Percentiles rank a stretch among this genome's conserved stretches.
Evolutionary conservation across 257 asterid genomes (phyloP).

Genomic region (Nyctanthes arbortristis): DNA sequence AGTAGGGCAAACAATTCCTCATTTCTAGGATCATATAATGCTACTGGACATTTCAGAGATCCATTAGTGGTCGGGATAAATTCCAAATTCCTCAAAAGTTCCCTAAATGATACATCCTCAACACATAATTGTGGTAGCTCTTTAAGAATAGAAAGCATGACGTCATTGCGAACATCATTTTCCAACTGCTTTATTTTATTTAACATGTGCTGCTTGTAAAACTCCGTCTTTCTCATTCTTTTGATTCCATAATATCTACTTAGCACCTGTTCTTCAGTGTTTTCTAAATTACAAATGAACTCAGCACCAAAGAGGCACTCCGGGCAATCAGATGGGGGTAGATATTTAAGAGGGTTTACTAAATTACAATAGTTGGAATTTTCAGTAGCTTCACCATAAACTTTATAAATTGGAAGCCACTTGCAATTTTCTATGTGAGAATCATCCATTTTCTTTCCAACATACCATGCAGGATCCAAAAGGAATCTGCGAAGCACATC

Average conservation of each 20-base stretch:
- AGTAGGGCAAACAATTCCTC: constrained; percentile 85
- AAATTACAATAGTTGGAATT: constrained; percentile 69
- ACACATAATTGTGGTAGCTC: constrained; percentile 81
- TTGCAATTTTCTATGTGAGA: constrained; percentile 81
- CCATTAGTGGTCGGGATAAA: constrained; percentile 77
- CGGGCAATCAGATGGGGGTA: constrained; percentile 76
- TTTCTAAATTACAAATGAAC: constrained; percentile 55
- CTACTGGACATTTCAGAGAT: constrained; percentile 58
- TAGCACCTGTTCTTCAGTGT: constrained; percentile 77
- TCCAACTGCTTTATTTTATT: constrained; percentile 54
- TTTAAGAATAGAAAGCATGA: constrained; percentile 80
- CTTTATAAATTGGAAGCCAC: constrained; percentile 83
- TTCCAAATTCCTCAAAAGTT: constrained; percentile 59
- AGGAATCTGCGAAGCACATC: constrained; percentile 83
- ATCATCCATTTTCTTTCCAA: constrained; percentile 68
- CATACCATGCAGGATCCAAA: constrained; percentile 80
- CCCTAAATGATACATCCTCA: constrained; percentile 73
- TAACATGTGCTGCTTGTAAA: constrained; percentile 63
- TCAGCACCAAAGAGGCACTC: constrained; percentile 62
- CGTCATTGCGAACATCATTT: constrained; percentile 57
- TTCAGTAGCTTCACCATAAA: constrained; percentile 57
- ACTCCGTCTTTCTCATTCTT: constrained; percentile 77
- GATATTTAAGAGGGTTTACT: constrained; percentile 69
- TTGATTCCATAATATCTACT: constrained; percentile 66
- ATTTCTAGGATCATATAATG: constrained; percentile 84